phyloP scores from a whole-genome alignment of 306 rosid genomes.

The Inga oerstediana region DNA sequence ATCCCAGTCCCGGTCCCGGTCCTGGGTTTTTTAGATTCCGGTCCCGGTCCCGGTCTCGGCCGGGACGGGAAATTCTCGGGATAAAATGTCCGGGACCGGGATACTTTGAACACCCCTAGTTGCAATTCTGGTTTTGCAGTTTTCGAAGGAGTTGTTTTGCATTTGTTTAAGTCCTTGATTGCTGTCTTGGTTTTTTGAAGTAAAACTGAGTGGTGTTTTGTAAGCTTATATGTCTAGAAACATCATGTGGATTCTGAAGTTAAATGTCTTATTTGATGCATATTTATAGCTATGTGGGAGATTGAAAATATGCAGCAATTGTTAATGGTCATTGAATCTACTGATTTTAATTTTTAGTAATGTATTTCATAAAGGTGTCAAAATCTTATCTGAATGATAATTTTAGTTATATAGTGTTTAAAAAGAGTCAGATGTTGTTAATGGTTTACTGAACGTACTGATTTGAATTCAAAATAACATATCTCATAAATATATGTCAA shows the following conservation, averaged over 20 bases:
- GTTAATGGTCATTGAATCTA: neutral
- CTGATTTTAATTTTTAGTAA: conserved; percentile 5
- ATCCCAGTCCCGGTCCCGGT: too few species aligned
- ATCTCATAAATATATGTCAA: conserved; percentile 1
- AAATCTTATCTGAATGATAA: conserved; percentile 1
- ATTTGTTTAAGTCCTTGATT: neutral
- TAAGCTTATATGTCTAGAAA: neutral
- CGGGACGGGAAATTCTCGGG: too few species aligned
- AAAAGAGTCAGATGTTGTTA: neutral
- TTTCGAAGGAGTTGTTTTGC: conserved; percentile 6
- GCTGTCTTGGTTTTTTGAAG: conserved; percentile 10
- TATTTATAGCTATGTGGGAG: neutral
- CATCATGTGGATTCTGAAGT: neutral
- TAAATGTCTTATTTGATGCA: neutral
- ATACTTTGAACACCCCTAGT: too few species aligned
- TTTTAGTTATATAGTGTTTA: neutral
- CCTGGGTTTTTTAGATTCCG: too few species aligned
- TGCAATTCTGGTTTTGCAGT: conserved; percentile 12
- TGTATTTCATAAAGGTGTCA: neutral
- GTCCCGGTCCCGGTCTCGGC: too few species aligned
- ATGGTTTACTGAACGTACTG: neutral
- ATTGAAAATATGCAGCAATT: neutral
- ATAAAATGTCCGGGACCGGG: too few species aligned
- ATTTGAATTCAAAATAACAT: neutral
- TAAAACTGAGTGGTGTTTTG: neutral